These are phyloP conservation scores for Ascochyta koolunga DNA, from an alignment of 2,329 filamentous ascomycete genomes.

Conservation along the genomic window DNA sequence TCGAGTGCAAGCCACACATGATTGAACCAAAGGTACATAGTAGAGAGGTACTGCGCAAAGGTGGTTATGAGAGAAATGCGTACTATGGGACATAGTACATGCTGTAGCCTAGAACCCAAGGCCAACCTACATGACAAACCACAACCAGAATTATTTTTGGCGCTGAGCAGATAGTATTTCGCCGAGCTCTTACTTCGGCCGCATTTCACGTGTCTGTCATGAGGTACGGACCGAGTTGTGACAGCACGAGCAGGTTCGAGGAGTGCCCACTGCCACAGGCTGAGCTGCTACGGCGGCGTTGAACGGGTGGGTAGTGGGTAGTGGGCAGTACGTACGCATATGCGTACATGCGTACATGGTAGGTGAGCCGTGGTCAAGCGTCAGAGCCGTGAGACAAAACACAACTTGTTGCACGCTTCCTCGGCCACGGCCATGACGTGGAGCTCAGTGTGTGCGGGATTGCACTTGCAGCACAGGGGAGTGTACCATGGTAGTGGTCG, in stretches of 20 bases:
- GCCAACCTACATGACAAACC: conserved; percentile 10
- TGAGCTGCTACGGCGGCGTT: background rate
- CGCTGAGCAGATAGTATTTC: background rate
- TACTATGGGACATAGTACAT: background rate
- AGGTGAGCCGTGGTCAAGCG: background rate
- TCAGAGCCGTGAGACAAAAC: background rate
- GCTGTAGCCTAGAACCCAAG: conserved; percentile 14
- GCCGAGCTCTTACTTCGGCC: conserved; percentile 9
- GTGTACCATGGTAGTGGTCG: conserved; percentile 7
- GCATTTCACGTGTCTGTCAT: conserved; percentile 3
- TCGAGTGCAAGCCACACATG: background rate
- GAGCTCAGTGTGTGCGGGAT: background rate
- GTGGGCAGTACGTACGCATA: too few relatives aligned
- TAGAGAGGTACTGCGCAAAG: too few relatives aligned
- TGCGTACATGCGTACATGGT: background rate
- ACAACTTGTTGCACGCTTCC: background rate
- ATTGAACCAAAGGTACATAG: background rate
- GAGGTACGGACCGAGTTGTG: conserved; percentile 6
- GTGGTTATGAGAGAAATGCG: too few relatives aligned
- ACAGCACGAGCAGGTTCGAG: conserved; percentile 3
- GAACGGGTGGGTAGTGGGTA: background rate
- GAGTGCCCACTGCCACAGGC: background rate
- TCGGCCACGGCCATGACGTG: background rate
- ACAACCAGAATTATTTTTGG: conserved; percentile 11
- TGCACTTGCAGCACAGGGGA: too few relatives aligned